phyloP scores from a whole-genome alignment of 129 eudicot species.

The Sambucus nigra region DNA sequence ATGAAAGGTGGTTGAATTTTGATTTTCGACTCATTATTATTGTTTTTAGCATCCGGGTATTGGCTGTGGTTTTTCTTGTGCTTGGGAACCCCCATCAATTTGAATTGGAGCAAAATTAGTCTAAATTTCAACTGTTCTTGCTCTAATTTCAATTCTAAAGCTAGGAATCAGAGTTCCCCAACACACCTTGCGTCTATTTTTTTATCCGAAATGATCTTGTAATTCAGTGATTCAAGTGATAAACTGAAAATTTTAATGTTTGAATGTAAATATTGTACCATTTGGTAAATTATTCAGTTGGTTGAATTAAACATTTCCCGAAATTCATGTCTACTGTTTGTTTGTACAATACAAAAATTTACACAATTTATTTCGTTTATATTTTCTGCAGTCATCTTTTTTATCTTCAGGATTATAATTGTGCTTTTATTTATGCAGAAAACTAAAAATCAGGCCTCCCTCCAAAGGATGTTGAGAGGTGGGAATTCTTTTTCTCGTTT shows the following conservation, averaged over 20 bases:
- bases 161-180: too few relatives aligned
- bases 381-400: background rate
- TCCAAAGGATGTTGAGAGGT: conserved; percentile 78
- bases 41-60: background rate
- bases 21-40: background rate
- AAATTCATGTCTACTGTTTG: background rate
- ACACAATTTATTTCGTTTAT: background rate
- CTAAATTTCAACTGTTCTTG: background rate
- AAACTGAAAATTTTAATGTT: background rate
- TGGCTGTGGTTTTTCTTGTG: background rate
- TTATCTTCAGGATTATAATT: background rate
- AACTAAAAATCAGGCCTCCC: conserved; percentile 67
- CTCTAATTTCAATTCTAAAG: too few relatives aligned
- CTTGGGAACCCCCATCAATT: too few relatives aligned
- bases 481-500: conserved; percentile 1
- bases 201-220: background rate
- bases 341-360: background rate
- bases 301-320: background rate
- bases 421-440: conserved; percentile 39
- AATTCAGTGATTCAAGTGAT: background rate
- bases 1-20: conserved; percentile 58
- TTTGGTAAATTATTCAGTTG: background rate
- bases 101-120: background rate
- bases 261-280: background rate
- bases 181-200: too few relatives aligned